Percentiles rank a stretch among this genome's conserved stretches.
Evolutionary conservation across 2,329 filamentous ascomycete species (phyloP).

Genomic region (Apiospora sp.): DNA sequence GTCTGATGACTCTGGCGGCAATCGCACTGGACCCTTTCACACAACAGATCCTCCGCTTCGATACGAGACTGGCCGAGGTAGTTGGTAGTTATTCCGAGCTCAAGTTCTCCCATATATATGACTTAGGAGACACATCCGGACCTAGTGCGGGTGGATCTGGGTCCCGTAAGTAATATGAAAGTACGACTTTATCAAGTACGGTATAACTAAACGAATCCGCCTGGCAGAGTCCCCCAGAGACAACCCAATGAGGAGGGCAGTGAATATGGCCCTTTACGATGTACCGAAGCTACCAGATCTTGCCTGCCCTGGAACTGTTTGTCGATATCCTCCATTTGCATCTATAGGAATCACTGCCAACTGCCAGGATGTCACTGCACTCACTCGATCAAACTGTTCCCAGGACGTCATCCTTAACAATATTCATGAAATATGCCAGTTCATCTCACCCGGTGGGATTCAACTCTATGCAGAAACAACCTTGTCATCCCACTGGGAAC

Average conservation of each 20-base stretch:
- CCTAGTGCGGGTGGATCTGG: too few relatives aligned
- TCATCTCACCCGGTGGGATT: too few relatives aligned
- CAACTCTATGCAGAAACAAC: not conserved
- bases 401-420: too few relatives aligned
- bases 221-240: not conserved
- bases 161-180: too few relatives aligned
- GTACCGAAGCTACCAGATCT: not conserved
- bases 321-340: not conserved
- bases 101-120: not conserved
- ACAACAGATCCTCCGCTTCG: slow-evolving; percentile 16
- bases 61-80: not conserved
- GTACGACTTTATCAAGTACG: not conserved
- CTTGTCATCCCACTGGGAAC: not conserved
- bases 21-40: slow-evolving; percentile 15
- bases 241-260: not conserved
- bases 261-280: not conserved
- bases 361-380: not conserved
- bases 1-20: slow-evolving; percentile 3
- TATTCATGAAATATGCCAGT: too few relatives aligned
- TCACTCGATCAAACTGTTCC: not conserved
- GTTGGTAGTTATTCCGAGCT: not conserved
- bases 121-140: too few relatives aligned
- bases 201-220: not conserved
- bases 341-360: not conserved
- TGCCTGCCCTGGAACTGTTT: not conserved